These are phyloP conservation scores for Raffaelea albimanens DNA, from an alignment of 2,329 filamentous ascomycete genomes.

Conservation along the genomic window DNA sequence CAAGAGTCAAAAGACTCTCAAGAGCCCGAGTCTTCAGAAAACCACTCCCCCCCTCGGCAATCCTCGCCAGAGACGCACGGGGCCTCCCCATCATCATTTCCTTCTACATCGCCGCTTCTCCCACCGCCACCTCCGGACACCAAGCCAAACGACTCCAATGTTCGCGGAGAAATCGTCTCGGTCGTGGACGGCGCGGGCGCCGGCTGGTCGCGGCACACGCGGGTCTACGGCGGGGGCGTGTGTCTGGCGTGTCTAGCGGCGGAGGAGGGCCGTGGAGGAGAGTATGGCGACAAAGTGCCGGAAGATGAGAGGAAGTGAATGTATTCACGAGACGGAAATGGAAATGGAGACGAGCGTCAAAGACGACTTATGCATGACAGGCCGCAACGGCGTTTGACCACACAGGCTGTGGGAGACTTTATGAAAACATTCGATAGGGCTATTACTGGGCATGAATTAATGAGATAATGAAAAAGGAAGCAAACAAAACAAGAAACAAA, in stretches of 20 bases:
- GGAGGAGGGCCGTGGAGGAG: constrained; percentile 35
- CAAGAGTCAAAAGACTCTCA: constrained; percentile 28
- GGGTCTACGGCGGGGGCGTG: constrained; percentile 48
- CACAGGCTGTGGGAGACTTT: not conserved
- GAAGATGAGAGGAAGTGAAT: not conserved
- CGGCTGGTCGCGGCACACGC: constrained; percentile 47
- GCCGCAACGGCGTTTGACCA: too few relatives aligned
- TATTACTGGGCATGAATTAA: not conserved
- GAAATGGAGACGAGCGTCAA: too few relatives aligned
- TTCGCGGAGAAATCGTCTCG: constrained; percentile 42
- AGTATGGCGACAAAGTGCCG: constrained; percentile 45
- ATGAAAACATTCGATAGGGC: not conserved
- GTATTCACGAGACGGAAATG: not conserved
- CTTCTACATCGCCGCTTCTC: constrained; percentile 36
- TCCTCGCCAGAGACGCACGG: constrained; percentile 9
- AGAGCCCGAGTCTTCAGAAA: constrained; percentile 23
- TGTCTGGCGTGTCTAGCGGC: constrained; percentile 46
- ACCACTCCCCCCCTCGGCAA: constrained; percentile 7
- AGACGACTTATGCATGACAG: not conserved
- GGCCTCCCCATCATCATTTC: constrained; percentile 40
- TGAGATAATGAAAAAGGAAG: not conserved
- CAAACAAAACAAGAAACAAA: not conserved
- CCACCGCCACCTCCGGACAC: constrained; percentile 12
- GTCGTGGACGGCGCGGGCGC: constrained; percentile 36
- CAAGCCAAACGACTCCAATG: constrained; percentile 23